Evolutionary conservation across 1,284 basidiomycete genomes (phyloP), one percentile per base, ranked within the genome.

Genomic region (Ganoderma leucocontextum): DNA sequence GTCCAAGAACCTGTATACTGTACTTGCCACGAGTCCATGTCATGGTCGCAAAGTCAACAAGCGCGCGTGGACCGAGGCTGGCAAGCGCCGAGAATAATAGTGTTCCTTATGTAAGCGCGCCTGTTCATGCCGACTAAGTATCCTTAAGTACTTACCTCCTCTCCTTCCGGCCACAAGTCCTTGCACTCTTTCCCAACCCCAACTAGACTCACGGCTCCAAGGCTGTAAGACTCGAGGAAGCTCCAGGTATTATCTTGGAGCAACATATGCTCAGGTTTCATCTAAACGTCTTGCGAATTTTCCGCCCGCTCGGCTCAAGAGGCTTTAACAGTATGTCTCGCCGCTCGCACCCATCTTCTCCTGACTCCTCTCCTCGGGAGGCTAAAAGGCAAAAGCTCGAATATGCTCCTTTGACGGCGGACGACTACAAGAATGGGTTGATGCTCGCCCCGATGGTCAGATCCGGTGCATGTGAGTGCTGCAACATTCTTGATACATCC

Each of bases 401-500:
- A 6, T 73, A 74, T 49, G 84, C 83, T 9, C 86, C 88, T 69
- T 82, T 92, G 25, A 89, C 89, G 0, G 76, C 84, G 3, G 88
- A 90, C 41, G 88, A 90, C 73, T 93, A 90, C 82, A 91, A 91
- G 75, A 86, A 95, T 82, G 95, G 94, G 33, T 83, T 96, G 41
- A 91, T 96, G 76, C 87, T 98, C 29, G 96, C 96, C 12, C 96
- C 96, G 6, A 98, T 98, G 96, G 96, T 98, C 63, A 89, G 96
- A 75, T 96, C 95, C 64, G 95, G 96, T 70, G 91, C 91, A 73
- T 83, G 95, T 97, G 81, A 65, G 72, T 69, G 39, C 52, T 55
- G 25, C n/a, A n/a, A 25, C 79, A 92, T 85, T 33, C 49, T 55
- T 29, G 66, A 62, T 66, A 35, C 42, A 19, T 69, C 17, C 67